Percentiles rank a stretch among this genome's conserved stretches.
phyloP scores from a whole-genome alignment of 2,329 filamentous ascomycete genomes.

The Aureobasidium sp. region DNA sequence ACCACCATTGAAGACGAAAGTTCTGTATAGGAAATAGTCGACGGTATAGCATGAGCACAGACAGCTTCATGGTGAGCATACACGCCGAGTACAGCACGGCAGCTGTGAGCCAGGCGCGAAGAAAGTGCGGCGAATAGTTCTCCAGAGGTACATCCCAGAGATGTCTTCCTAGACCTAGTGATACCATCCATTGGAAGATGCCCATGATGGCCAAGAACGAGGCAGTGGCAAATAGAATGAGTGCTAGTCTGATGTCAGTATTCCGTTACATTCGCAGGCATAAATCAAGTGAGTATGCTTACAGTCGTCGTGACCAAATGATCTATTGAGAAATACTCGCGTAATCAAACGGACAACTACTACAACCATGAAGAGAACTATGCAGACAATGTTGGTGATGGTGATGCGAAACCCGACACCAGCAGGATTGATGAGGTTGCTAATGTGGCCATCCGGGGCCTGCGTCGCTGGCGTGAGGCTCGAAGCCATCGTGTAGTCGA shows the following conservation, averaged over 20 bases:
- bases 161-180: constrained; percentile 7
- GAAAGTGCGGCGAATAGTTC: constrained; percentile 5
- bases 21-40: constrained; percentile 14
- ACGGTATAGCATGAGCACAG: constrained; percentile 12
- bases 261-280: too few relatives aligned
- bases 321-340: constrained; percentile 10
- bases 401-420: constrained; percentile 8
- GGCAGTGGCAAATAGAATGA: constrained; percentile 6
- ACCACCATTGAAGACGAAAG: constrained; percentile 13
- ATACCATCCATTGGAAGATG: constrained; percentile 12
- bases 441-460: constrained; percentile 1
- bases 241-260: background rate
- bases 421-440: constrained; percentile 2
- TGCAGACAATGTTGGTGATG: constrained; percentile 10
- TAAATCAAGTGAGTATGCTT: background rate
- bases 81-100: constrained; percentile 4
- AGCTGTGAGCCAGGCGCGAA: background rate
- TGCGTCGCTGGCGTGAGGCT: constrained; percentile 2
- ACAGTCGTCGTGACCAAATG: constrained; percentile 15
- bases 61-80: constrained; percentile 22
- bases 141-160: constrained; percentile 13
- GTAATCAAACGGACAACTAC: constrained; percentile 8
- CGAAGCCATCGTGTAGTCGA: background rate
- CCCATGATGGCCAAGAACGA: constrained; percentile 10
- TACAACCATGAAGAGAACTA: constrained; percentile 11